phyloP scores from a whole-genome alignment of 2,329 filamentous ascomycete species.

The Aspergillus latus region DNA sequence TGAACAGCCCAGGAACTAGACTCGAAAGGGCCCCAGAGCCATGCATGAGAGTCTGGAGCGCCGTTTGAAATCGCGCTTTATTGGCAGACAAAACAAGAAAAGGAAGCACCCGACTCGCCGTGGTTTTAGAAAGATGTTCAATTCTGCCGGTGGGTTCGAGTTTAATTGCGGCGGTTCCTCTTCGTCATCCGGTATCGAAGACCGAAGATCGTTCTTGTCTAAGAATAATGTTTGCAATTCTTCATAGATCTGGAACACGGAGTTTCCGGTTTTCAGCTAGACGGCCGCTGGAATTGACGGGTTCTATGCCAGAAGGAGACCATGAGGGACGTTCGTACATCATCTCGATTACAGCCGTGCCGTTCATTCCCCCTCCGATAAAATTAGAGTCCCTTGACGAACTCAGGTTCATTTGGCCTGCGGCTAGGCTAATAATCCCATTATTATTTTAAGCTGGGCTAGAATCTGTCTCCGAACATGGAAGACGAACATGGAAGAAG shows the following conservation, averaged over 20 bases:
- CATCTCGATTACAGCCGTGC: neutral
- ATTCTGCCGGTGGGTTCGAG: slow-evolving; percentile 13
- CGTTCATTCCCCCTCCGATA: neutral
- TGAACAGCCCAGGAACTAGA: slow-evolving; percentile 18
- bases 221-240: neutral
- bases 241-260: neutral
- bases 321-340: neutral
- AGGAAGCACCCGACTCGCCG: slow-evolving; percentile 12
- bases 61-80: slow-evolving; percentile 18
- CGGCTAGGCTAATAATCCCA: neutral
- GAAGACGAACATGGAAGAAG: neutral
- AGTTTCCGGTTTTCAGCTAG: neutral
- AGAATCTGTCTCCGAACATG: neutral
- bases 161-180: slow-evolving; percentile 15
- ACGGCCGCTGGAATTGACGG: neutral
- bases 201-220: slow-evolving; percentile 16
- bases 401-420: slow-evolving; percentile 3
- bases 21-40: slow-evolving; percentile 26
- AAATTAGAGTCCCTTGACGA: slow-evolving; percentile 1
- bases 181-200: slow-evolving; percentile 13
- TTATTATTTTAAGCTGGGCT: neutral
- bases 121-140: slow-evolving; percentile 14
- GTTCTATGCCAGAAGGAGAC: neutral
- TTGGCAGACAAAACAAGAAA: slow-evolving; percentile 17
- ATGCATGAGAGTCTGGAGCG: slow-evolving; percentile 24